These are phyloP conservation scores for Rhynchospora pubera DNA, from an alignment of 176 grass and related monocot genomes.

Conservation along the genomic window DNA sequence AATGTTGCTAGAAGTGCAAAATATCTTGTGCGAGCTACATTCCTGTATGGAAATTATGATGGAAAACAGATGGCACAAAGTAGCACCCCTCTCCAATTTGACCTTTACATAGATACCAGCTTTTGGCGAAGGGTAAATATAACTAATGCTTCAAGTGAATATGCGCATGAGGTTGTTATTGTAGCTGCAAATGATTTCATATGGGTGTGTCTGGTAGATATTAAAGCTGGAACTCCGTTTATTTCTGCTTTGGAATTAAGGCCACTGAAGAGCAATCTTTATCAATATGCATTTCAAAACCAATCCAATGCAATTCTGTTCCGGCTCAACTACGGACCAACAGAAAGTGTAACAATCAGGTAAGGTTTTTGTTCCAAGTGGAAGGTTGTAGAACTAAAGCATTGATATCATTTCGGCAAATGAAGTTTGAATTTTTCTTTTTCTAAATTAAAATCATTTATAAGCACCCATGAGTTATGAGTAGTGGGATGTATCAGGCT, in stretches of 20 bases:
- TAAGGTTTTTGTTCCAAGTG: background rate
- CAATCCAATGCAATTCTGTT: constrained; percentile 4
- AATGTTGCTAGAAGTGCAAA: constrained; percentile 14
- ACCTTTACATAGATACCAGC: constrained; percentile 39
- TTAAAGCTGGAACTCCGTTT: constrained; percentile 48
- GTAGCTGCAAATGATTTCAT: constrained; percentile 8
- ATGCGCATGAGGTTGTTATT: background rate
- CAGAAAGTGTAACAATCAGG: background rate
- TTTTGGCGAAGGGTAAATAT: constrained; percentile 34
- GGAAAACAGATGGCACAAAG: background rate
- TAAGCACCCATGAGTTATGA: background rate
- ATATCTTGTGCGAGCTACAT: constrained; percentile 32
- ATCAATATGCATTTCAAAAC: background rate
- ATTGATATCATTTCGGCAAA: background rate
- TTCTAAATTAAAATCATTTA: background rate
- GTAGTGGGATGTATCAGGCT: background rate
- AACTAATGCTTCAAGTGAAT: background rate
- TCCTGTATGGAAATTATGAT: constrained; percentile 57
- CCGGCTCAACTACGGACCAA: constrained; percentile 31
- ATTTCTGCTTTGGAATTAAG: constrained; percentile 49
- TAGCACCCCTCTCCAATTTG: constrained; percentile 19
- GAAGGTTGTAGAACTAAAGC: background rate
- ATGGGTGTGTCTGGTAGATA: constrained; percentile 45
- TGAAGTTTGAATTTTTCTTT: background rate
- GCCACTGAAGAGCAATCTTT: constrained; percentile 26